Evolutionary conservation across 495 filamentous ascomycete genomes (phyloP).

Genomic region (Aspergillus heteromorphus): DNA sequence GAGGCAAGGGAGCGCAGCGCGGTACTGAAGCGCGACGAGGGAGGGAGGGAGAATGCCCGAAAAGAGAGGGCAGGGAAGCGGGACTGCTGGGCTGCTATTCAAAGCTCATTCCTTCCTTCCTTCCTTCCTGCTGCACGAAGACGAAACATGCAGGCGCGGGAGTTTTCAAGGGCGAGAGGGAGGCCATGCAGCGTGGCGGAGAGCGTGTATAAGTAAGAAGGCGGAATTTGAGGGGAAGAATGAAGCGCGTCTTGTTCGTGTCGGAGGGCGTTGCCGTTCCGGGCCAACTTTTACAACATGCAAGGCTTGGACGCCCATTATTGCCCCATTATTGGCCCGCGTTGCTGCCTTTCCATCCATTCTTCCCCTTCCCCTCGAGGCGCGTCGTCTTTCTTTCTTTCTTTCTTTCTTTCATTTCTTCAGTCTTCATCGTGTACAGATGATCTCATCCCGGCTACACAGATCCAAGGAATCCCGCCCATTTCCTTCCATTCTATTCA

Average conservation of each 20-base stretch:
- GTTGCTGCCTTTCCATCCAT: background rate
- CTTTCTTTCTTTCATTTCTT: too few species aligned
- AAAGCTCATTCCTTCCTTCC: background rate
- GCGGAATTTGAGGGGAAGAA: conserved; percentile 6
- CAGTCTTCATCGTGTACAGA: too few species aligned
- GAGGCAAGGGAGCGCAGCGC: background rate
- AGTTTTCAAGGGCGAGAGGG: background rate
- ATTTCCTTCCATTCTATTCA: background rate
- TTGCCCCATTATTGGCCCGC: background rate
- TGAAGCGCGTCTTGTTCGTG: conserved; percentile 18
- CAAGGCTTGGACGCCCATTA: background rate
- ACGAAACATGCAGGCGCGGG: conserved; percentile 15
- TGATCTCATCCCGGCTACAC: background rate
- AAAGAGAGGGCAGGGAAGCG: conserved; percentile 10
- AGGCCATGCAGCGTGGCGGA: background rate
- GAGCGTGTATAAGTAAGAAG: background rate
- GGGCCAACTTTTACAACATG: background rate
- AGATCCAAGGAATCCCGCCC: background rate
- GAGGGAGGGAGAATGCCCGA: background rate
- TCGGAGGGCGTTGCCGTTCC: background rate
- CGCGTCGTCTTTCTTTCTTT: background rate
- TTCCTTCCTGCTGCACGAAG: too few species aligned
- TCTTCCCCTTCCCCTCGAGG: too few species aligned
- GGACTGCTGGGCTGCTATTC: background rate
- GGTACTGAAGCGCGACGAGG: background rate